These are phyloP conservation scores for Debaryomyces tyrocola DNA, from an alignment of 805 yeast genomes.

Conservation along the genomic window DNA sequence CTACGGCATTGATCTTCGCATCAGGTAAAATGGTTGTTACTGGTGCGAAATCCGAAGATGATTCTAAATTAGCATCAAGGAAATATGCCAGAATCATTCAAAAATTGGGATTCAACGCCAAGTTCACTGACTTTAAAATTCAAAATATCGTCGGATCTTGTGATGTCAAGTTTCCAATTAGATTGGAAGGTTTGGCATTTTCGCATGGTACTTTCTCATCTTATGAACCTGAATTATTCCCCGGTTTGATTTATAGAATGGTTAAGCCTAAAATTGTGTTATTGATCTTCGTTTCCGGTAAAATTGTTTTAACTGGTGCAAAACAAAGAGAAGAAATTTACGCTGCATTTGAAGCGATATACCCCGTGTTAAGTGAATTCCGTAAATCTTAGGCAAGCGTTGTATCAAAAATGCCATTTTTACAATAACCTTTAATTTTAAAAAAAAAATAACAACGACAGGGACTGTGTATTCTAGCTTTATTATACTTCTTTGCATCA, in stretches of 20 bases:
- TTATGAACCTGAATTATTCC: conserved; percentile 96
- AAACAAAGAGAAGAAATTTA: conserved; percentile 98
- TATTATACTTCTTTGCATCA: not conserved
- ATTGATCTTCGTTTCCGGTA: conserved; percentile 94
- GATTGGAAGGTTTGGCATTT: conserved; percentile 96
- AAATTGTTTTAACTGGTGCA: conserved; percentile 97
- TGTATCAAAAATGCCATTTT: too few species aligned
- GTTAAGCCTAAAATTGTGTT: conserved; percentile 97
- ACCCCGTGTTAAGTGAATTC: conserved; percentile 97
- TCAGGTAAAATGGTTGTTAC: conserved; percentile 99
- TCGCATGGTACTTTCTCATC: conserved; percentile 98
- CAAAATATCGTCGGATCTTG: conserved; percentile 98
- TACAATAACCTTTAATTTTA: not conserved
- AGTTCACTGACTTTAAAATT: conserved; percentile 95
- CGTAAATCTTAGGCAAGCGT: conserved; percentile 58
- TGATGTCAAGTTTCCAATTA: conserved; percentile 96
- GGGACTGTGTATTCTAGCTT: not conserved
- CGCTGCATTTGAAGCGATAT: conserved; percentile 96
- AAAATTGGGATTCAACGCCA: conserved; percentile 95
- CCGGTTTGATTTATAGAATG: conserved; percentile 98
- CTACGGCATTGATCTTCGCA: conserved; percentile 96
- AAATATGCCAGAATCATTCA: conserved; percentile 98
- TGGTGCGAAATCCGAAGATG: conserved; percentile 98
- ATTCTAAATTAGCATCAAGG: conserved; percentile 95
- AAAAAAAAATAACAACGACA: not conserved